Base-by-base conservation (phyloP, 805 yeast species). In the Kurtzmaniella cleridarum region DNA sequence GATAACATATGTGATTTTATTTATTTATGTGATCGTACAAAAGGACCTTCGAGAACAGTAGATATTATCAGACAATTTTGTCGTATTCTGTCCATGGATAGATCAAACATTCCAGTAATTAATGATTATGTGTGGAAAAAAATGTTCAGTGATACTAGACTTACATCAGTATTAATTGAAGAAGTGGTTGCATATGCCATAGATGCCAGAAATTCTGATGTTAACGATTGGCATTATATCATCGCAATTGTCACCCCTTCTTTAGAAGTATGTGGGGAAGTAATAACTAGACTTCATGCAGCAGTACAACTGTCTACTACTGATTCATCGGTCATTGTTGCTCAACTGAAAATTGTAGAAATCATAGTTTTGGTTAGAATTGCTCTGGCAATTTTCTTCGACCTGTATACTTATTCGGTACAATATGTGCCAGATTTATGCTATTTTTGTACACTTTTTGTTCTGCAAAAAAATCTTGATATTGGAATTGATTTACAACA, bases 121-220 rank as follows among this genome's bases (percentile, higher is more conserved):
- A 71, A 78, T 38, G 71, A 76, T 29, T 71, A 74, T 36, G 62
- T 86, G 13, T 88, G 95, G 95, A 72, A 77, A 28, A 70, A 74
- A 37, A 51, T 88, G 11, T 77, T 83, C 16, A 51, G 73, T 2
- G 89, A 84, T 39, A 79, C 79, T 32, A 65, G 77, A 29, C 58
- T 87, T 10, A 72, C 76, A 3, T 66, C 73, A 2, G 58, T 77
- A 3, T 64, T 86, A 17, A 71, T 87, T 9, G 89, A 84, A 45
- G 96, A 86, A 50, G 76, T 84, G 16, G 76, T 86, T 5, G 75
- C 80, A 2, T 81, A 80, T 45, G 82, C 89, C 1, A 73, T 85
- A 47, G 93, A 84, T 46, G 77, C 81, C 51, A 84, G 82, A 47
- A 80, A 87, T n/a, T 20, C 24, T 20, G 87, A 82, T 47, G 84